These are phyloP conservation scores for Penicillium sp. DNA, from an alignment of 2,329 filamentous ascomycete genomes.

Conservation along the genomic window DNA sequence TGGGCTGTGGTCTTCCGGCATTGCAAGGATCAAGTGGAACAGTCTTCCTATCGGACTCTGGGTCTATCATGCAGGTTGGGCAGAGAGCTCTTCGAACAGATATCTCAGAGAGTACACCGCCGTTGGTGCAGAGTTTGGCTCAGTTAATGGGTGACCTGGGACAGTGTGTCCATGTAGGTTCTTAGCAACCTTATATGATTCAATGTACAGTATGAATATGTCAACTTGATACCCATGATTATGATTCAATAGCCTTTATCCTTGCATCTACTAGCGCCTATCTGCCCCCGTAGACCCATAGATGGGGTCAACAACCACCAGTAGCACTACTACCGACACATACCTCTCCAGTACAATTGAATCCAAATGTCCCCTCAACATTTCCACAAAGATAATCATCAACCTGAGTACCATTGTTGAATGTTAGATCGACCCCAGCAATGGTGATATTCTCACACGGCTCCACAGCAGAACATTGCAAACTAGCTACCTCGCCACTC, in stretches of 20 bases:
- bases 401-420: conserved; percentile 20
- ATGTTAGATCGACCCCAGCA: conserved; percentile 15
- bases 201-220: not conserved
- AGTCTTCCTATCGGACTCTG: conserved; percentile 55
- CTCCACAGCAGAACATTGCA: conserved; percentile 33
- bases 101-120: conserved; percentile 54
- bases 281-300: no score
- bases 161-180: not conserved
- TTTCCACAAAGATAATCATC: conserved; percentile 29
- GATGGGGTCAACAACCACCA: conserved; percentile 6
- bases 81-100: conserved; percentile 59
- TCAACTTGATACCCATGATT: not conserved
- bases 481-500: conserved; percentile 22
- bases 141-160: conserved; percentile 53
- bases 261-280: no score
- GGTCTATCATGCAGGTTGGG: conserved; percentile 59
- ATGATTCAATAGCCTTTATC: not conserved
- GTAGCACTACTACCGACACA: conserved; percentile 12
- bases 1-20: conserved; percentile 57
- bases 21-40: conserved; percentile 43
- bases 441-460: conserved; percentile 29
- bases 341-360: conserved; percentile 6
- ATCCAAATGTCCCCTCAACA: conserved; percentile 9
- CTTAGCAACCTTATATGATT: conserved; percentile 8
- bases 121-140: conserved; percentile 68